Evolutionary conservation across 306 rosid species (phyloP), one percentile per base, ranked within the genome.

Genomic region (Prunus dulcis): DNA sequence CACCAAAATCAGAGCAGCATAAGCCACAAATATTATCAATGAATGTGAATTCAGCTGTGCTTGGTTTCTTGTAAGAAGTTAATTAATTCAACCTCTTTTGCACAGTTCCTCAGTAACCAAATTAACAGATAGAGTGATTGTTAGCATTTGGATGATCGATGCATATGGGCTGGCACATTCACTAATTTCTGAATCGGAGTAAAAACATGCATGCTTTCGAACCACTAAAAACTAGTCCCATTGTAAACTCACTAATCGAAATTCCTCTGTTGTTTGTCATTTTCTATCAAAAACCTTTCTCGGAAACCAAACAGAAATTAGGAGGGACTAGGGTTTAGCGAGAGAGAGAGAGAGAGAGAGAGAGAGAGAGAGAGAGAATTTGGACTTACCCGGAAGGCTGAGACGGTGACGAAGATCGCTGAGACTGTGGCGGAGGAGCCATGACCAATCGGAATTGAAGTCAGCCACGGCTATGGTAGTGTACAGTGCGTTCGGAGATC

Each of bases 391-490:
- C 99, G 23, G 98, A 93, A 9, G 99, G 99, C 77, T 96, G 99
- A 53, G 99, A 96, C 76, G 98, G 99, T 1, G 99, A 96, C 0
- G 97, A 74, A 61, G 98, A 89, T 80, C 99, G 97, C 50, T 86
- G 84, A 46, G 97, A 83, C 75, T 86, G 93, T 8, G 83, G 92
- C 43, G 97, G 97, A 23, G 97, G 99, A 88, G 98, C 97, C 99
- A 96, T 96, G 74, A 84, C 41, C 56, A 62, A 87, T 69, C 79
- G 82, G 62, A 80, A 73, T 78, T 49, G 63, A 18, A 64, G 62
- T 51, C 62, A 60, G 61, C 50, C 17, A 43, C 67, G 76, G 65
- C 74, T 25, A 45, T 27, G 65, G 73, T 8, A 45, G 55, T 78
- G 76, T 14, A 12, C 71, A 64, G 30, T 28, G 75, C 18, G 78